phyloP scores from a whole-genome alignment of 306 rosid species.

The Cicer yamashitae region DNA sequence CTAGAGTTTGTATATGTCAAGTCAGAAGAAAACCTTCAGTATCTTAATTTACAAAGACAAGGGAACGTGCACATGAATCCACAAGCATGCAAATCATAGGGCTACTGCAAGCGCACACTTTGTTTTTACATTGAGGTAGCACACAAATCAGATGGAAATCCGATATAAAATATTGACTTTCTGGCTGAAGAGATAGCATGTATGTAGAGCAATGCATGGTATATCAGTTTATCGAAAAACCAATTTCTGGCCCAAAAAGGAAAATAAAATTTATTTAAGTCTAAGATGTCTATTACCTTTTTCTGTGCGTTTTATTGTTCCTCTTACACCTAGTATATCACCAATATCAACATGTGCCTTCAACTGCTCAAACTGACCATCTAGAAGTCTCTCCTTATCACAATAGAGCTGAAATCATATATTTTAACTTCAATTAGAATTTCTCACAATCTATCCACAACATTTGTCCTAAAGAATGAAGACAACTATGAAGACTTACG shows the following conservation, averaged over 20 bases:
- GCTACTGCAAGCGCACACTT: conserved; percentile 8
- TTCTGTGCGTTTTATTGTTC: conserved; percentile 90
- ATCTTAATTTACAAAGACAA: not conserved
- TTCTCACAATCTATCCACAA: conserved; percentile 1
- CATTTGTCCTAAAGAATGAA: conserved; percentile 29
- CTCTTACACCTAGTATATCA: conserved; percentile 88
- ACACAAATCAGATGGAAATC: conserved; percentile 22
- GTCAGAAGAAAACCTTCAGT: conserved; percentile 7
- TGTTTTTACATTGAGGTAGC: conserved; percentile 10
- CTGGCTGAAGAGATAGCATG: conserved; percentile 27
- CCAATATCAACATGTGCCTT: conserved; percentile 86
- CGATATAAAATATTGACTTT: not conserved
- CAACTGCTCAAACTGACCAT: conserved; percentile 77
- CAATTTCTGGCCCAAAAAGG: not conserved
- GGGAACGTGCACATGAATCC: conserved; percentile 15
- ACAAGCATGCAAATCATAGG: conserved; percentile 29
- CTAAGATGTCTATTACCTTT: conserved; percentile 58
- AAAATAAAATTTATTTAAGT: not conserved
- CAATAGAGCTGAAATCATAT: conserved; percentile 80
- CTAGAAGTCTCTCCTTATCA: conserved; percentile 79
- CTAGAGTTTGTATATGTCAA: not conserved
- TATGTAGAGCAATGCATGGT: conserved; percentile 18
- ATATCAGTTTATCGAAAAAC: not conserved
- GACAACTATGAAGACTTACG: not conserved
- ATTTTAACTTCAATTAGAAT: conserved; percentile 42